Percentiles rank a stretch among this genome's conserved stretches.
Conservation (phyloP, 2,329 filamentous ascomycete genomes). For the Aspergillus sp. region DNA sequence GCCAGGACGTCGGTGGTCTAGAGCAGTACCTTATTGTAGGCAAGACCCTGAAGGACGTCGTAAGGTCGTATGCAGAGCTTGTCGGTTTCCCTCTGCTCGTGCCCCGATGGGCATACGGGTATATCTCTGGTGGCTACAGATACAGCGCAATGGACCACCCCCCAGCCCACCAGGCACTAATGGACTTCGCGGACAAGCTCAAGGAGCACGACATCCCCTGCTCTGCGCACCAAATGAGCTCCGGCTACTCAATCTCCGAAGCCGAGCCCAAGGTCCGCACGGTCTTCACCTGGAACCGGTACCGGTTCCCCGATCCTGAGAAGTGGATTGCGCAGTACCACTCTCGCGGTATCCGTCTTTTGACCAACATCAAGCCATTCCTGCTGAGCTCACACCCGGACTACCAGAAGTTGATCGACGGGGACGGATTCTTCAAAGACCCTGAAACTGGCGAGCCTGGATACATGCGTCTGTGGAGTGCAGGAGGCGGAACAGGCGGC, state of each 20-base stretch:
- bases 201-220: slow-evolving; percentile 67
- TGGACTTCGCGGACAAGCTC: slow-evolving; percentile 62
- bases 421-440: slow-evolving; percentile 65
- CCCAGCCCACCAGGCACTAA: slow-evolving; percentile 55
- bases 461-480: slow-evolving; percentile 67
- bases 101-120: slow-evolving; percentile 71
- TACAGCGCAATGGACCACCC: slow-evolving; percentile 60
- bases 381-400: slow-evolving; percentile 66
- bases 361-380: slow-evolving; percentile 74
- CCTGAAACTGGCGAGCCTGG: slow-evolving; percentile 53
- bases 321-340: slow-evolving; percentile 64
- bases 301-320: slow-evolving; percentile 68
- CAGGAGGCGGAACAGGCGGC: slow-evolving; percentile 68
- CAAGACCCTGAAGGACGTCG: slow-evolving; percentile 64
- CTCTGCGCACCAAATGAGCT: slow-evolving; percentile 71
- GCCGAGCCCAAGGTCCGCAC: slow-evolving; percentile 68
- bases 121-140: slow-evolving; percentile 67
- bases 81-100: slow-evolving; percentile 68
- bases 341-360: slow-evolving; percentile 62
- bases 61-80: slow-evolving; percentile 64
- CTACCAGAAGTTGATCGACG: slow-evolving; percentile 60
- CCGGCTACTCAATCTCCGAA: slow-evolving; percentile 69
- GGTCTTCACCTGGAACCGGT: slow-evolving; percentile 69
- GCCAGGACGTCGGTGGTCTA: slow-evolving; percentile 69
- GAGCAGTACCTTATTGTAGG: slow-evolving; percentile 71